phyloP scores from a whole-genome alignment of 257 asterid genomes.

The Schizonepeta tenuifolia region DNA sequence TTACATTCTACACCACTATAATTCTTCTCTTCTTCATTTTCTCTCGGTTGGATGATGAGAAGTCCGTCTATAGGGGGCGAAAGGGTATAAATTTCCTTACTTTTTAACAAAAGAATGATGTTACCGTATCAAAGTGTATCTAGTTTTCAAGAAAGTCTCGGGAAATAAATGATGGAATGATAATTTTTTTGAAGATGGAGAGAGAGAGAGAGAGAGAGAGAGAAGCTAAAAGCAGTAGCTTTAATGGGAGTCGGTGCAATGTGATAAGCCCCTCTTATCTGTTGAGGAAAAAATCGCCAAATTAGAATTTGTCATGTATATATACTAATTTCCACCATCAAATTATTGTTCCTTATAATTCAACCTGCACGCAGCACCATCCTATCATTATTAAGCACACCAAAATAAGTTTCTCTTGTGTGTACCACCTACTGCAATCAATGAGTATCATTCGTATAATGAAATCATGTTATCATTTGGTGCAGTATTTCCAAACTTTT shows the following conservation, averaged over 20 bases:
- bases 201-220: constrained; percentile 18
- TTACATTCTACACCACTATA: constrained; percentile 25
- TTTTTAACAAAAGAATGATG: constrained; percentile 49
- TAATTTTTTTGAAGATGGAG: constrained; percentile 20
- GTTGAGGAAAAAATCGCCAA: constrained; percentile 17
- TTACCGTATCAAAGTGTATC: constrained; percentile 32
- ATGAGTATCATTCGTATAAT: background rate
- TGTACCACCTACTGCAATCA: constrained; percentile 17
- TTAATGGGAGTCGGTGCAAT: constrained; percentile 44
- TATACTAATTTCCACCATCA: background rate
- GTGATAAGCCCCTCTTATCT: constrained; percentile 31
- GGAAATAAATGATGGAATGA: constrained; percentile 36
- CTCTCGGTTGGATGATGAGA: constrained; percentile 34
- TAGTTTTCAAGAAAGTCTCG: constrained; percentile 34
- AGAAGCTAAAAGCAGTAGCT: constrained; percentile 29
- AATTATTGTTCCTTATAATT: constrained; percentile 32
- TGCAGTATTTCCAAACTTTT: background rate
- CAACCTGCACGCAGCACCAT: background rate
- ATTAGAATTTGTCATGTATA: constrained; percentile 25
- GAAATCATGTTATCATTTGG: background rate
- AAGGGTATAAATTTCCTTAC: constrained; percentile 19
- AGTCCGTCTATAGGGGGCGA: constrained; percentile 6
- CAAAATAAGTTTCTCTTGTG: background rate
- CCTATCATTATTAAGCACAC: constrained; percentile 26
- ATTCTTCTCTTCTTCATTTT: background rate